Evolutionary conservation across 2,329 filamentous ascomycete species (phyloP), one percentile per base, ranked within the genome.

Genomic region (Pseudocercospora fijiensis): DNA sequence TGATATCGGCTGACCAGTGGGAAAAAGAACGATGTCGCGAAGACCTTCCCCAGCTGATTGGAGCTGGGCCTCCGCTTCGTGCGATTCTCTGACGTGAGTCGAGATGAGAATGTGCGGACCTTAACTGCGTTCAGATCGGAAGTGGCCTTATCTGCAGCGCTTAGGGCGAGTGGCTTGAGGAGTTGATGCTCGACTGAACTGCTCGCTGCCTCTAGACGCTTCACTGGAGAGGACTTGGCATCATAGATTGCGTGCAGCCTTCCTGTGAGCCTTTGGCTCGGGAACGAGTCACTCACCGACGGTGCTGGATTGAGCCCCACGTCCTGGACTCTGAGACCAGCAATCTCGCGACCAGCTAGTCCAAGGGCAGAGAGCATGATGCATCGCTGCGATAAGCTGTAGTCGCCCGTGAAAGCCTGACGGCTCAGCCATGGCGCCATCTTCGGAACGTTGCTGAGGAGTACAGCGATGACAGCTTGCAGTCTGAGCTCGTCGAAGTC

Each of bases 381-480:
- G 7, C 90, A 90, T 43, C 95, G 85, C 75, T 98, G 94, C 0
- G 88, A 86, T 41, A 98, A 81, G 0, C 93, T 96, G 76, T 95
- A 93, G 74, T 99, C 95, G 16, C 93, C 93, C 47, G 92, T 89
- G 74, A 97, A 98, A 74, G 95, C 96, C 0, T 90, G 89, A 62
- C 88, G 87, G 2, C 90, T 87, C 63, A 96, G 91, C 89, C 91
- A 96, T 13, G 87, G 90, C 0, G 88, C 93, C 85, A 97, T 91
- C 58, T 85, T 83, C 56, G 85, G 80, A 0, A 95, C 91, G 67
- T 90, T 86, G 0, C 91, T 88, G 2, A 95, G 83, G 0, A 96
- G 81, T 7, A 96, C 78, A 0, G 93, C 90, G 51, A 97, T 87
- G 81, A 99, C 88, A 13, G 88, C 88, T 75, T 96, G 89, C 3